A percentile compares a stretch with the other conserved stretches of the same genome.
phyloP scores from a whole-genome alignment of 176 grass and related monocot species.

The Avena eriantha region DNA sequence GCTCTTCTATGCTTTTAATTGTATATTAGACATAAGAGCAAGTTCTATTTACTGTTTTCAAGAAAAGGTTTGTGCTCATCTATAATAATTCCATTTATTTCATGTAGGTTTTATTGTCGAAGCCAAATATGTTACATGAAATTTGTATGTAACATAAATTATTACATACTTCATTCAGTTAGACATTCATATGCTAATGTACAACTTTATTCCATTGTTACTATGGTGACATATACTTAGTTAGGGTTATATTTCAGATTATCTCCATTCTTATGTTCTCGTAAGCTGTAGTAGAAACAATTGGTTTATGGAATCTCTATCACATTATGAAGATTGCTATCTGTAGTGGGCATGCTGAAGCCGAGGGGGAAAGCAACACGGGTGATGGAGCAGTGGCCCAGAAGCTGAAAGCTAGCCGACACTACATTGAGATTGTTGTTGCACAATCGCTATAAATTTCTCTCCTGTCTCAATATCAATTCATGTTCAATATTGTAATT shows the following conservation, averaged over 20 bases:
- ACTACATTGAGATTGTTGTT: not conserved
- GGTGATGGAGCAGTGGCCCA: not conserved
- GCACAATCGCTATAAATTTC: not conserved
- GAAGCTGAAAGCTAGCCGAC: not conserved
- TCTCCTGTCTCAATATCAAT: not conserved
- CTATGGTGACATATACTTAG: not conserved
- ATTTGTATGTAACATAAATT: not conserved
- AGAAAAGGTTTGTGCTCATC: not conserved
- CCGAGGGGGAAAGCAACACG: not conserved
- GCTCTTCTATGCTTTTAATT: not conserved
- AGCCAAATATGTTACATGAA: not conserved
- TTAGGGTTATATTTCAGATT: not conserved
- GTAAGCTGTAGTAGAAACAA: not conserved
- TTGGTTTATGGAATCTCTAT: not conserved
- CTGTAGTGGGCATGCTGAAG: not conserved
- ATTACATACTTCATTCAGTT: not conserved
- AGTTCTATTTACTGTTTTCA: not conserved
- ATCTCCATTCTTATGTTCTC: not conserved
- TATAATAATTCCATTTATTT: not conserved
- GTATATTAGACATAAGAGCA: too few species aligned
- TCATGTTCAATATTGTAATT: not conserved
- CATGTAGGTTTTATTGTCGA: not conserved
- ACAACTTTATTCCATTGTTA: not conserved
- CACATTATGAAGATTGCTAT: not conserved
- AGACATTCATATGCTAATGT: not conserved